These are phyloP conservation scores for Metrosideros polymorpha DNA, from an alignment of 441 rosid genomes.

Conservation along the genomic window DNA sequence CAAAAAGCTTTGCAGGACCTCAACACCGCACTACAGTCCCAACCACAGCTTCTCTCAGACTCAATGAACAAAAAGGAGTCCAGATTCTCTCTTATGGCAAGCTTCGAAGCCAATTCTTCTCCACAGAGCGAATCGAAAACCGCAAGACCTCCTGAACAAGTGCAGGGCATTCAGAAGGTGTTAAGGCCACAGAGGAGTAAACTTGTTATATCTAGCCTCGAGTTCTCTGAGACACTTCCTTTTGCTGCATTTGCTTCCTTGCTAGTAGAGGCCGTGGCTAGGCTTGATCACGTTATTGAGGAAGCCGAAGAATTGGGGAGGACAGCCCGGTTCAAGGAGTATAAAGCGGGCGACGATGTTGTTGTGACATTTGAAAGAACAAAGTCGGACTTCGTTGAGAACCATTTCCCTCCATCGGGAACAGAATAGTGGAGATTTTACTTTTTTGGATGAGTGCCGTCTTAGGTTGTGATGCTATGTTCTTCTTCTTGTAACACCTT, in stretches of 20 bases:
- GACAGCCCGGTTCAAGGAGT: slow-evolving; percentile 62
- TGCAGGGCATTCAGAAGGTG: slow-evolving; percentile 28
- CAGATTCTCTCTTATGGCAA: slow-evolving; percentile 26
- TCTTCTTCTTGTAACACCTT: not conserved
- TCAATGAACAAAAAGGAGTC: slow-evolving; percentile 19
- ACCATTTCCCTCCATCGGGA: slow-evolving; percentile 25
- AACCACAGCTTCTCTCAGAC: slow-evolving; percentile 66
- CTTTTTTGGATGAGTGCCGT: not conserved
- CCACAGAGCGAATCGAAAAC: slow-evolving; percentile 36
- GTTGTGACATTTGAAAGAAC: slow-evolving; percentile 26
- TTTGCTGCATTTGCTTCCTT: slow-evolving; percentile 84
- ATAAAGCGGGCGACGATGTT: slow-evolving; percentile 27
- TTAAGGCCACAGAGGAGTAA: slow-evolving; percentile 69
- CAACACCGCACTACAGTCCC: slow-evolving; percentile 57
- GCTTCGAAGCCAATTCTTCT: slow-evolving; percentile 46
- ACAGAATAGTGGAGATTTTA: not conserved
- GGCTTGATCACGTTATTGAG: slow-evolving; percentile 71
- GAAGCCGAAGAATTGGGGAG: slow-evolving; percentile 77
- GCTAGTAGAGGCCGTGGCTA: slow-evolving; percentile 73
- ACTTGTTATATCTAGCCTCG: slow-evolving; percentile 54
- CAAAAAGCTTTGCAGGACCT: slow-evolving; percentile 73
- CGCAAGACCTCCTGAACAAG: slow-evolving; percentile 18
- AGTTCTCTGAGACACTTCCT: slow-evolving; percentile 87
- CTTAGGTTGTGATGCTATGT: not conserved
- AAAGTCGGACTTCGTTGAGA: slow-evolving; percentile 13